Evolutionary conservation across 768 basidiomycete species (phyloP).

Genomic region (Scleroderma citrinum): DNA sequence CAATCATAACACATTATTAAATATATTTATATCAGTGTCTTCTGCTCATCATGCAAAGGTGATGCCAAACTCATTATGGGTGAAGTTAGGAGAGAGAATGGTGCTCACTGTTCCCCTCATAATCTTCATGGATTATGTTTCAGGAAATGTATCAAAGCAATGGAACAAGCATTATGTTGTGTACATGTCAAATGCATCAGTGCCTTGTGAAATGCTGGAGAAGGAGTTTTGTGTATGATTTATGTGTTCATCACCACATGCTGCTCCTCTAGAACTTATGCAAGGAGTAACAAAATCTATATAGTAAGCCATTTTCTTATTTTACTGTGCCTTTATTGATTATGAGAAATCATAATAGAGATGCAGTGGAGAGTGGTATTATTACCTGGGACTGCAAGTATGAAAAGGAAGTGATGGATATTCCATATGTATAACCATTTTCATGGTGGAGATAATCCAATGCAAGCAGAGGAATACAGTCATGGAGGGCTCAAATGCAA

Average conservation of each 20-base stretch:
- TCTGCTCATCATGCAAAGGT: neutral
- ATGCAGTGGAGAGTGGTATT: too few relatives aligned
- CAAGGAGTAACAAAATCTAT: conserved; percentile 21
- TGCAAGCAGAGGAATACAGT: too few relatives aligned
- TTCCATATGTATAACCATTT: conserved; percentile 19
- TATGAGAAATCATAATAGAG: too few relatives aligned
- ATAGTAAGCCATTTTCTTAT: too few relatives aligned
- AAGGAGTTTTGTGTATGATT: too few relatives aligned
- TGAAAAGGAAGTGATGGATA: conserved; percentile 18
- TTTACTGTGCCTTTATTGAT: too few relatives aligned
- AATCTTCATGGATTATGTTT: conserved; percentile 35
- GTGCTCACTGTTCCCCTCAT: too few relatives aligned
- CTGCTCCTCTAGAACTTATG: conserved; percentile 29
- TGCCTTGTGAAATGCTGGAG: conserved; percentile 25
- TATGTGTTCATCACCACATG: conserved; percentile 29
- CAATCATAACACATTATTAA: too few relatives aligned
- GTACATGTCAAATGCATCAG: conserved; percentile 28
- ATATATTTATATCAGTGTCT: neutral
- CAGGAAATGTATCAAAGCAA: conserved; percentile 30
- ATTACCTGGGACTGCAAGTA: too few relatives aligned
- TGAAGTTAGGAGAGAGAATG: too few relatives aligned
- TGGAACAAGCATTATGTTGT: conserved; percentile 33
- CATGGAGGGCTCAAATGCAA: too few relatives aligned
- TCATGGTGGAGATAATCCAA: conserved; percentile 28
- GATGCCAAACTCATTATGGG: conserved; percentile 18